phyloP scores from a whole-genome alignment of 1,139 yeast species.

The Pichiaceae sp. region DNA sequence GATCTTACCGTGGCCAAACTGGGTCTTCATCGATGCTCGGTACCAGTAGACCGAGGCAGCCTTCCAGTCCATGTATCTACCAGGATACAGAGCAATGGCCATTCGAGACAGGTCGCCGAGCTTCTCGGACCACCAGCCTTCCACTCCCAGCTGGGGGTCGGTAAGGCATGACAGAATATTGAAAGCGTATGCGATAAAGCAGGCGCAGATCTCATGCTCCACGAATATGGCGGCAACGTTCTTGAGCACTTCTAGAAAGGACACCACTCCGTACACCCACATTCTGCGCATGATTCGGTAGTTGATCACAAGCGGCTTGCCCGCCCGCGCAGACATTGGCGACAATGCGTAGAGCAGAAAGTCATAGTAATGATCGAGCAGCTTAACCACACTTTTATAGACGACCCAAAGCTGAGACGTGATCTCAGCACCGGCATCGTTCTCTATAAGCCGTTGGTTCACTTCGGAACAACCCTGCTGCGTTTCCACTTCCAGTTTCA shows the following conservation, averaged over 20 bases:
- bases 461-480: slow-evolving; percentile 59
- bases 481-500: slow-evolving; percentile 57
- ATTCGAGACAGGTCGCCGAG: slow-evolving; percentile 72
- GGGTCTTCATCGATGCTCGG: slow-evolving; percentile 51
- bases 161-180: slow-evolving; percentile 26
- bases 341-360: slow-evolving; percentile 62
- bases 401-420: slow-evolving; percentile 63
- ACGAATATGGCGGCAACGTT: slow-evolving; percentile 44
- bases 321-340: slow-evolving; percentile 60
- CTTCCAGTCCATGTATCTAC: slow-evolving; percentile 76
- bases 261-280: slow-evolving; percentile 82
- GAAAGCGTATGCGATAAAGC: slow-evolving; percentile 26
- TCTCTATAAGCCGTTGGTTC: slow-evolving; percentile 41
- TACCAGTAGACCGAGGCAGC: slow-evolving; percentile 75
- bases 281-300: slow-evolving; percentile 69
- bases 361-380: slow-evolving; percentile 63
- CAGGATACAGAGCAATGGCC: slow-evolving; percentile 76
- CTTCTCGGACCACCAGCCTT: slow-evolving; percentile 75
- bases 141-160: slow-evolving; percentile 25
- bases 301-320: slow-evolving; percentile 64
- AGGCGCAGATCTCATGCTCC: slow-evolving; percentile 28
- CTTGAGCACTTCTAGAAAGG: slow-evolving; percentile 69
- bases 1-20: slow-evolving; percentile 72
- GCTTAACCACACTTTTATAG: slow-evolving; percentile 55
- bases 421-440: slow-evolving; percentile 41